A percentile compares a stretch with the other conserved stretches of the same genome.
Conservation (phyloP, 1,284 basidiomycete genomes). For the Ganoderma lucidum region DNA sequence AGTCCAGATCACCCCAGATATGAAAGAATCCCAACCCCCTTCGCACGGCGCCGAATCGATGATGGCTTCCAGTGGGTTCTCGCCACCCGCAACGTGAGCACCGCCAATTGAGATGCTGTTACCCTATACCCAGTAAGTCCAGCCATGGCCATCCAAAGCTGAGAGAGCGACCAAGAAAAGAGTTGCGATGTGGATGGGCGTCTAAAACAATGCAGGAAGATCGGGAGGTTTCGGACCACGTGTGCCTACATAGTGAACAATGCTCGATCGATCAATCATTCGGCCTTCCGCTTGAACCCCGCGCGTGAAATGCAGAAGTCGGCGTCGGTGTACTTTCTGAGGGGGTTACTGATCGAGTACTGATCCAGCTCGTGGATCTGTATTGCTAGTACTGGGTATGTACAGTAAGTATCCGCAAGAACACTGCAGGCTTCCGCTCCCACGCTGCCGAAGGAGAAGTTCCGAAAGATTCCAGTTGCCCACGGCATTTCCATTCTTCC, state of each 20-base stretch:
- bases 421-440: too few species aligned
- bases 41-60: background rate
- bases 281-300: too few species aligned
- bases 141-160: background rate
- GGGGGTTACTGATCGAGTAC: too few species aligned
- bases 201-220: background rate
- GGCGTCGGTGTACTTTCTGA: background rate
- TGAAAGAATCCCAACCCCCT: background rate
- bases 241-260: too few species aligned
- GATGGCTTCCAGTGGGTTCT: background rate
- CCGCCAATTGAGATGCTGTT: background rate
- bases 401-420: too few species aligned
- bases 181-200: background rate
- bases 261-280: too few species aligned
- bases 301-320: background rate
- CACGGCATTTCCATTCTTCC: too few species aligned
- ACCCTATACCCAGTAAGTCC: background rate
- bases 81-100: background rate
- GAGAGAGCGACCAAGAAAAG: background rate
- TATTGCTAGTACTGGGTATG: too few species aligned
- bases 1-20: constrained; percentile 2
- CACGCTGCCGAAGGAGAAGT: too few species aligned
- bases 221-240: background rate
- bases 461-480: too few species aligned
- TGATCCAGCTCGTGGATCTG: too few species aligned